Percentiles rank a stretch among this genome's conserved stretches.
phyloP scores from a whole-genome alignment of 2,329 filamentous ascomycete species.

The Lasiodiplodia sp. region DNA sequence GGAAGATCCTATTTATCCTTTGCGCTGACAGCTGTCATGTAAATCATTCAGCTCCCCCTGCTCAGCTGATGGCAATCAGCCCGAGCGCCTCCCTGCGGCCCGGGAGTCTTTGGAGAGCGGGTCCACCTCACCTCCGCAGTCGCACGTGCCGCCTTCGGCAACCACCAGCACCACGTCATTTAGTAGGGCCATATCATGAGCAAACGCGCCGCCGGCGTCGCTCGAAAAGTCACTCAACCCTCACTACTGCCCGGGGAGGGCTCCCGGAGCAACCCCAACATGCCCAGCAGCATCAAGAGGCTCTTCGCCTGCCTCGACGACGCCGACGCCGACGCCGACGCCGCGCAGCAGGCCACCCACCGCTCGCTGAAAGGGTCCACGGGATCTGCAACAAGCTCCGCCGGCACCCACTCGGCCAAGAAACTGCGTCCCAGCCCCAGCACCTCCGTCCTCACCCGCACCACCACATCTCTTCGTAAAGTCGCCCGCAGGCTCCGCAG shows the following conservation, averaged over 20 bases:
- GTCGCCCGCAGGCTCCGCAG: background rate
- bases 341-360: background rate
- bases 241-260: background rate
- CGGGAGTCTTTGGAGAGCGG: background rate
- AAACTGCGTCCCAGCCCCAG: background rate
- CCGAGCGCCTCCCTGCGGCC: background rate
- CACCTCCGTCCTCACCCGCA: background rate
- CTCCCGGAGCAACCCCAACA: background rate
- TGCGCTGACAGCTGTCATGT: too few relatives aligned
- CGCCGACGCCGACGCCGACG: background rate
- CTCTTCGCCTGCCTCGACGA: background rate
- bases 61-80: background rate
- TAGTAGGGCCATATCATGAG: background rate
- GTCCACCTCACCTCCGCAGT: slow-evolving; percentile 2
- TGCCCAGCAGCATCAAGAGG: background rate
- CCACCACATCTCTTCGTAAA: background rate
- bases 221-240: background rate
- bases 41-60: background rate
- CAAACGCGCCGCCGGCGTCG: background rate
- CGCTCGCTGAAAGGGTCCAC: background rate
- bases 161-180: slow-evolving; percentile 18
- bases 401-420: background rate
- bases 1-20: too few relatives aligned
- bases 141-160: slow-evolving; percentile 12
- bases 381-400: background rate